These are phyloP conservation scores for Albifimbria verrucaria DNA, from an alignment of 2,329 filamentous ascomycete genomes.

Conservation along the genomic window DNA sequence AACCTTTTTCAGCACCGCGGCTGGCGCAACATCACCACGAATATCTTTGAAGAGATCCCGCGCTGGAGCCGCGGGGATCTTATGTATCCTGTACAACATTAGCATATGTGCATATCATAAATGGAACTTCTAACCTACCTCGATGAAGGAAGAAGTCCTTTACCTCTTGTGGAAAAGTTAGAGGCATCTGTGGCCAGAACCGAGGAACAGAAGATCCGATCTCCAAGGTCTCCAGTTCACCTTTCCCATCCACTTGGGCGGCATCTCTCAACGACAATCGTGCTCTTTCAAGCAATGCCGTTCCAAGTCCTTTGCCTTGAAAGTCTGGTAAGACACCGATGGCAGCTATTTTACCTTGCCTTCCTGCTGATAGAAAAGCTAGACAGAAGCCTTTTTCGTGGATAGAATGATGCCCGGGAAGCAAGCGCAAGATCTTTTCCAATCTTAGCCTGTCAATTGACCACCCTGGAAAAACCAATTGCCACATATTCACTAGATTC, in stretches of 20 bases:
- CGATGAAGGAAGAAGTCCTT: conserved; percentile 15
- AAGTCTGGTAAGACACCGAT: conserved; percentile 15
- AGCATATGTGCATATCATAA: background rate
- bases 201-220: conserved; percentile 16
- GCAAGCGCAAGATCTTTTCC: conserved; percentile 4
- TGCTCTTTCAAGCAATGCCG: conserved; percentile 10
- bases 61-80: background rate
- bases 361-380: conserved; percentile 5
- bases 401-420: background rate
- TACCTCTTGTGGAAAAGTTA: background rate
- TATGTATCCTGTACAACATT: conserved; percentile 9
- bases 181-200: conserved; percentile 19
- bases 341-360: conserved; percentile 11
- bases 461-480: conserved; percentile 17
- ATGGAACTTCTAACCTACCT: conserved; percentile 8
- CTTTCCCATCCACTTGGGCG: background rate
- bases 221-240: conserved; percentile 12
- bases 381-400: conserved; percentile 14
- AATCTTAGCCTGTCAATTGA: conserved; percentile 10
- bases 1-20: conserved; percentile 13
- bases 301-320: conserved; percentile 14
- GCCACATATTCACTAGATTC: conserved; percentile 16
- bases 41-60: conserved; percentile 18
- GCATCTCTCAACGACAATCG: conserved; percentile 1
- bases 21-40: conserved; percentile 2